Conservation (phyloP, 129 eudicot species). For the Apium graveolens region DNA sequence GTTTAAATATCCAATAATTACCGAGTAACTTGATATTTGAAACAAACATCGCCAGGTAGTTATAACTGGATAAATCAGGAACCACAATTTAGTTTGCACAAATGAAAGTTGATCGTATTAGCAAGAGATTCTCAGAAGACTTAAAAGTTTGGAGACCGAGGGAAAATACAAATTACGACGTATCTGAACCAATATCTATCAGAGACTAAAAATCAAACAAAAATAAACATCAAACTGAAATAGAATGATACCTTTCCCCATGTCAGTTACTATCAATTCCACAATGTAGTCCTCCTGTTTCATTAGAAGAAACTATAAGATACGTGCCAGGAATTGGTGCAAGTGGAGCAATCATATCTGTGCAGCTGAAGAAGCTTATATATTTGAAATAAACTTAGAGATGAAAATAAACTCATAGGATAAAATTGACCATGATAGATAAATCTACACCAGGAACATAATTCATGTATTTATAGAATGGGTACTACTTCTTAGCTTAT, state of each 20-base stretch:
- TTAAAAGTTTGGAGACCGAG: background rate
- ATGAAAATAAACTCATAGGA: background rate
- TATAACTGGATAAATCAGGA: background rate
- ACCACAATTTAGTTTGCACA: background rate
- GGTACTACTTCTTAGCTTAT: no score
- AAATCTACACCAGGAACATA: background rate
- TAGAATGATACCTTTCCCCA: constrained; percentile 56
- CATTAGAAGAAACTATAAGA: constrained; percentile 5
- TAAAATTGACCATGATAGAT: background rate
- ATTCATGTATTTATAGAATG: background rate
- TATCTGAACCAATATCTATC: background rate
- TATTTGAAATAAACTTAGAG: no score
- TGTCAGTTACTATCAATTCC: constrained; percentile 66
- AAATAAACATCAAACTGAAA: background rate
- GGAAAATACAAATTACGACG: background rate
- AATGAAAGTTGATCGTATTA: background rate
- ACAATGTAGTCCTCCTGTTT: constrained; percentile 57
- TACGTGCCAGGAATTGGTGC: background rate
- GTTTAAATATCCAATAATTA: background rate
- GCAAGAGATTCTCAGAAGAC: background rate
- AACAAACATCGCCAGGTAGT: background rate
- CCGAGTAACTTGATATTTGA: background rate
- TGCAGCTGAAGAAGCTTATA: background rate
- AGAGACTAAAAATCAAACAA: background rate
- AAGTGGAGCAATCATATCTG: background rate